These are phyloP conservation scores for Hamamelis virginiana DNA, from an alignment of 164 flowering plant species.

Conservation along the genomic window DNA sequence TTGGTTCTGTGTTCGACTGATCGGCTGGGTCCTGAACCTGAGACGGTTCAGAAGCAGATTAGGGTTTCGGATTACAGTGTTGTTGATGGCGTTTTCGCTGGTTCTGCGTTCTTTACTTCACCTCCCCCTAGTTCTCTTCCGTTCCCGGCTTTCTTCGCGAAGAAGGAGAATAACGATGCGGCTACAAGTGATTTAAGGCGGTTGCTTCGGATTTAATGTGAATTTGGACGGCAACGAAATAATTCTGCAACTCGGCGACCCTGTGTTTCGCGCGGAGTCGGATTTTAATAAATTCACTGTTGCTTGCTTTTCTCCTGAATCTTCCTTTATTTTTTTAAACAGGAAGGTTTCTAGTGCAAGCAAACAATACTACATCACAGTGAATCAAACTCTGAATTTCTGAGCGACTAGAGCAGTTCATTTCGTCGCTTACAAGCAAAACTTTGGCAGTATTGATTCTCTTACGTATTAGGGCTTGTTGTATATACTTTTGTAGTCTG, in stretches of 20 bases:
- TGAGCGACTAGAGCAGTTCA: not conserved
- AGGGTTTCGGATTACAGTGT: slow-evolving; percentile 19
- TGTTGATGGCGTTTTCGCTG: slow-evolving; percentile 30
- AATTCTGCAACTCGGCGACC: not conserved
- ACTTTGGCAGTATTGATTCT: too few relatives aligned
- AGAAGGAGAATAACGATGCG: slow-evolving; percentile 8
- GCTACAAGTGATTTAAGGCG: slow-evolving; percentile 26
- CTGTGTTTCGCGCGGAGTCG: not conserved
- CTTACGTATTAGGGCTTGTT: too few relatives aligned
- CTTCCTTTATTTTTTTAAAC: slow-evolving; percentile 30
- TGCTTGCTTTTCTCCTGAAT: slow-evolving; percentile 7
- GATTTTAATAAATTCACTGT: not conserved
- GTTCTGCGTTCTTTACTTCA: slow-evolving; percentile 26
- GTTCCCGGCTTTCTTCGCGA: slow-evolving; percentile 27
- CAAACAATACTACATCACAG: not conserved
- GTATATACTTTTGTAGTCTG: too few relatives aligned
- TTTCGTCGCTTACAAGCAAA: too few relatives aligned
- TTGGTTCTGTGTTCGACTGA: slow-evolving; percentile 29
- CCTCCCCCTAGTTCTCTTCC: slow-evolving; percentile 52
- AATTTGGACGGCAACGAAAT: not conserved
- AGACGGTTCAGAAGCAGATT: slow-evolving; percentile 32
- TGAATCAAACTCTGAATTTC: not conserved
- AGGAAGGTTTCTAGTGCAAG: slow-evolving; percentile 16
- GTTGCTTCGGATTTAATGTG: slow-evolving; percentile 20
- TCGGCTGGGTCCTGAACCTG: slow-evolving; percentile 46